Percentiles rank a stretch among this genome's conserved stretches.
These are phyloP conservation scores for Apiotrichum gracile DNA, from an alignment of 1,284 basidiomycete genomes.

Conservation along the genomic window DNA sequence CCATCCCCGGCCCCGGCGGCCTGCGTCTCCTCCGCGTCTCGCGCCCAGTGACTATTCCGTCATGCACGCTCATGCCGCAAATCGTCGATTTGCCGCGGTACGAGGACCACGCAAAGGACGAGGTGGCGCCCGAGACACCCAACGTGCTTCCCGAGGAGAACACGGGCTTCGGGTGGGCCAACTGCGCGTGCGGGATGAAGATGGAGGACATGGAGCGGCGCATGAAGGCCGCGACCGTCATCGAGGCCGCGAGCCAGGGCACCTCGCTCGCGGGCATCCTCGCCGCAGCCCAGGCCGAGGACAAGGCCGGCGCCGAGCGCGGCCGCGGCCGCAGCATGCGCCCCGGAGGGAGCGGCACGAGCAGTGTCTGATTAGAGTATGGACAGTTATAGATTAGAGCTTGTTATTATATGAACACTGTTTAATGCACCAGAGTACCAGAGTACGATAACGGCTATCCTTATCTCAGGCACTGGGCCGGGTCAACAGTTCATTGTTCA, in stretches of 20 bases:
- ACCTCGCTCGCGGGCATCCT: neutral
- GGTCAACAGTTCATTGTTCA: no score
- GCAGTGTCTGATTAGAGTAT: no score
- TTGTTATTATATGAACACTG: no score
- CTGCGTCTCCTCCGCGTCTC: constrained; percentile 25
- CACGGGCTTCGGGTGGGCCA: constrained; percentile 9
- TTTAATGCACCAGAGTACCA: no score
- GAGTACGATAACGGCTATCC: no score
- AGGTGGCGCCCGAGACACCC: neutral
- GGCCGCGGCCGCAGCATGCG: neutral
- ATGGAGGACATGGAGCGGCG: constrained; percentile 28
- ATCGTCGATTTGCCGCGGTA: constrained; percentile 13
- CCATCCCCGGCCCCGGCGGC: constrained; percentile 20
- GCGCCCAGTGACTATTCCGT: constrained; percentile 27
- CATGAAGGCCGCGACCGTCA: constrained; percentile 10
- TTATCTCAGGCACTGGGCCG: no score
- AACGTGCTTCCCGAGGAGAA: neutral
- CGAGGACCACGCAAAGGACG: constrained; percentile 6
- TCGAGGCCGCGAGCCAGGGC: neutral
- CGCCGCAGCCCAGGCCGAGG: constrained; percentile 1
- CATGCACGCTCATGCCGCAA: constrained; percentile 12
- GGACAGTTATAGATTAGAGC: no score
- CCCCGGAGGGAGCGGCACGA: no score
- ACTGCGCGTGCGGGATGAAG: constrained; percentile 31
- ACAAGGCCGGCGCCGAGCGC: constrained; percentile 1